Conservation (phyloP, 2,329 filamentous ascomycete genomes). For the Botrytis fabae region DNA sequence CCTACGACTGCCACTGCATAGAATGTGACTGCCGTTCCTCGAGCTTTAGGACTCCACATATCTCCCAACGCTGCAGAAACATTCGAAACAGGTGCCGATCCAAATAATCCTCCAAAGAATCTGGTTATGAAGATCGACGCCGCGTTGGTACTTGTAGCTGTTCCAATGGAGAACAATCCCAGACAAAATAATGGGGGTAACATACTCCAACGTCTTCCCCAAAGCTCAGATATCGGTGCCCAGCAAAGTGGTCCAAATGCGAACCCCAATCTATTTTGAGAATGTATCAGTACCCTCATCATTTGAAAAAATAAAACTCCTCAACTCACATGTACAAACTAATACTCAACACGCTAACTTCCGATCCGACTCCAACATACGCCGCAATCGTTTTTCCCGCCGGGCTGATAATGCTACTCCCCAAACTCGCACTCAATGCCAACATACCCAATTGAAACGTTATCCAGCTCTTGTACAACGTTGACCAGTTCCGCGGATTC, state of each 20-base stretch:
- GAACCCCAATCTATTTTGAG: conserved; percentile 43
- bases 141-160: conserved; percentile 58
- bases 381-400: conserved; percentile 46
- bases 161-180: conserved; percentile 62
- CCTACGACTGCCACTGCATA: conserved; percentile 52
- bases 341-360: conserved; percentile 48
- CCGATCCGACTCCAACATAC: conserved; percentile 46
- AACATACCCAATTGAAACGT: conserved; percentile 52
- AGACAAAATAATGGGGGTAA: conserved; percentile 57
- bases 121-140: conserved; percentile 62
- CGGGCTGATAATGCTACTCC: conserved; percentile 52
- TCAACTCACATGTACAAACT: conserved; percentile 47
- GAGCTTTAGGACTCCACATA: conserved; percentile 54
- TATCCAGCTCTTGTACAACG: conserved; percentile 48
- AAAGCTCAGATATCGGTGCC: conserved; percentile 65
- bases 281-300: conserved; percentile 1
- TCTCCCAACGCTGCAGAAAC: conserved; percentile 63
- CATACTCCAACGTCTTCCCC: conserved; percentile 60
- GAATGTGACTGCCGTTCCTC: conserved; percentile 60
- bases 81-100: conserved; percentile 62
- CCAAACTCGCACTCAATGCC: conserved; percentile 51
- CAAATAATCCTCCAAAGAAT: conserved; percentile 65
- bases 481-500: conserved; percentile 51
- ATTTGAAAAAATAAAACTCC: neutral
- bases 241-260: conserved; percentile 56